phyloP scores from a whole-genome alignment of 148 eudicot genomes.

The Mesembryanthemum crystallinum region DNA sequence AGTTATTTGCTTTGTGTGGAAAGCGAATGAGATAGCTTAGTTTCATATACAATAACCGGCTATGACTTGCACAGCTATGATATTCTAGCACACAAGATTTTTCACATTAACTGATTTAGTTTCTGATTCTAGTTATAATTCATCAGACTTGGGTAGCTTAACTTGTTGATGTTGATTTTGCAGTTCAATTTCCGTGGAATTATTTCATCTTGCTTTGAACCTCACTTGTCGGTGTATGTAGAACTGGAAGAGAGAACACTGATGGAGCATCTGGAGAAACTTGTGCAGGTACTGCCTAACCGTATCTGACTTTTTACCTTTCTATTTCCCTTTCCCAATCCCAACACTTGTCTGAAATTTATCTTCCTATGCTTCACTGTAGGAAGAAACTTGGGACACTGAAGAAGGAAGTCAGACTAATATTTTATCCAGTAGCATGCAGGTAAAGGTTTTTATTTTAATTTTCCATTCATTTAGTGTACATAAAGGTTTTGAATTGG shows the following conservation, averaged over 20 bases:
- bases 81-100: neutral
- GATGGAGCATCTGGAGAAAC: slow-evolving; percentile 93
- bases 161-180: slow-evolving; percentile 17
- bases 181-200: slow-evolving; percentile 98
- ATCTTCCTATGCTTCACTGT: slow-evolving; percentile 15
- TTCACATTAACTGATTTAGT: slow-evolving; percentile 11
- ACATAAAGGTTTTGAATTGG: too few species aligned
- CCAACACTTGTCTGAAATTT: neutral
- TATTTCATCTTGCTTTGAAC: slow-evolving; percentile 96
- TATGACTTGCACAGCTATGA: neutral
- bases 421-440: slow-evolving; percentile 96
- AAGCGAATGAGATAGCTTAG: neutral
- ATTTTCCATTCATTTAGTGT: neutral
- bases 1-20: neutral
- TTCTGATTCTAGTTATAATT: neutral
- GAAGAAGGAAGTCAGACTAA: slow-evolving; percentile 98
- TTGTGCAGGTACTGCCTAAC: slow-evolving; percentile 65
- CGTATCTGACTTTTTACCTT: neutral
- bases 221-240: slow-evolving; percentile 81
- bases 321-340: neutral
- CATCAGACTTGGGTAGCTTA: neutral
- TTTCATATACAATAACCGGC: neutral
- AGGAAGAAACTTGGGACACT: slow-evolving; percentile 99
- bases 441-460: slow-evolving; percentile 44
- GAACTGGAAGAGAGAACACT: slow-evolving; percentile 97